Base-by-base conservation (phyloP, 202 grass and related monocot genomes). In the Schoenoplectus triqueter region DNA sequence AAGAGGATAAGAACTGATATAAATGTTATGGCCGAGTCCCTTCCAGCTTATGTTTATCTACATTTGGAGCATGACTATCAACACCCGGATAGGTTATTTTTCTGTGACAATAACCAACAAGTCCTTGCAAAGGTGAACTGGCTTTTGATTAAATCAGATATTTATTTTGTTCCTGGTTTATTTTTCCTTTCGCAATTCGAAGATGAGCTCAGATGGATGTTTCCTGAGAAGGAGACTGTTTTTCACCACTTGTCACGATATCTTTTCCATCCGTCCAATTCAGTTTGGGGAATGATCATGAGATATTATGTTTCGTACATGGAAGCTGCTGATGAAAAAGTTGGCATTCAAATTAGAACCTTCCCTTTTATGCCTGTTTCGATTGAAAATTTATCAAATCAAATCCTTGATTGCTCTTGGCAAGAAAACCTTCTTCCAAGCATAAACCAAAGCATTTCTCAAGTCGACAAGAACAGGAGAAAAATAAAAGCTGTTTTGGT, bases 321-420 rank as follows among this genome's bases (percentile, higher is more conserved):
- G 21, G 86, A 75, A 40, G 73, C 81, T 0, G 89, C 90, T 13
- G 9, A 88, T 11, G 66, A 91, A 82, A 82, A 77, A 66, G 78
- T 96, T 39, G 93, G 89, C 7, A 22, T 96, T 14, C 94, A 97
- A 85, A 67, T 97, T 75, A 84, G 89, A 84, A 90, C 84, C 63
- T 90, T 97, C 56, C 7, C 46, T 1, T 82, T 42, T 11, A 88
- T 66, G 0, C 78, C 85, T 61, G 78, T 97, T 61, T 66, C 87
- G 0, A 52, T 77, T 39, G 87, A 94, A n/a, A 64, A 83, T 63
- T 87, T 93, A 83, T 88, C 88, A 57, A 20, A 69, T 3, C 92
- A 92, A 14, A 64, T 97, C 65, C 13, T 94, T 4, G 82, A 59
- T 46, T 97, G 94, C 56, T 84, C 92, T 40, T 65, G 70, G n/a